phyloP scores from a whole-genome alignment of 1,284 basidiomycete genomes.

The Cystobasidium sp. region DNA sequence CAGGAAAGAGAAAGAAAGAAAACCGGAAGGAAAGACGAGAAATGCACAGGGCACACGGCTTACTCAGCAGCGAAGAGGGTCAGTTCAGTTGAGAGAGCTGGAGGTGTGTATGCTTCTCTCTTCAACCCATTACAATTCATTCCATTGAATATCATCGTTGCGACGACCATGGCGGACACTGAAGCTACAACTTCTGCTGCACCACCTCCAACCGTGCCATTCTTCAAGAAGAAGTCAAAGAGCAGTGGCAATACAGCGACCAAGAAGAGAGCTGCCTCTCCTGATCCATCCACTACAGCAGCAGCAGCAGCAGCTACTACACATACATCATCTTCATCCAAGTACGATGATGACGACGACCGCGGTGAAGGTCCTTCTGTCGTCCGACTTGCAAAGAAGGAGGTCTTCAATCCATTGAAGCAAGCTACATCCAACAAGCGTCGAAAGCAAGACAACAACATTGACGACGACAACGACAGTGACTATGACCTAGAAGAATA shows the following conservation, averaged over 20 bases:
- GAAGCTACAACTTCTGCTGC: constrained; percentile 5
- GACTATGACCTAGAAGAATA: constrained; percentile 30
- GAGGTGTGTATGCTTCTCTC: not conserved
- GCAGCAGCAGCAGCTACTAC: constrained; percentile 2
- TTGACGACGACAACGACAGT: constrained; percentile 20
- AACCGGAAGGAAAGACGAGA: not conserved
- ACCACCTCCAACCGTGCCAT: constrained; percentile 31
- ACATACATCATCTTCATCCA: not conserved
- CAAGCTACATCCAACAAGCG: constrained; percentile 37
- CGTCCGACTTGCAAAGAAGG: constrained; percentile 20
- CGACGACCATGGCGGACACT: constrained; percentile 10
- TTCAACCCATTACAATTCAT: not conserved
- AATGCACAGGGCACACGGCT: not conserved
- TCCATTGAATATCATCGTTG: not conserved
- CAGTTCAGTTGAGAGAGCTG: not conserved
- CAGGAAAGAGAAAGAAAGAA: not conserved
- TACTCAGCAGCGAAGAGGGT: not conserved
- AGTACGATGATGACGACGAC: constrained; percentile 10
- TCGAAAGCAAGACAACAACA: constrained; percentile 23
- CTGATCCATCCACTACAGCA: not conserved
- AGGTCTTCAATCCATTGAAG: constrained; percentile 38
- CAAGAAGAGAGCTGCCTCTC: constrained; percentile 38
- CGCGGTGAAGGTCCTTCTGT: constrained; percentile 38
- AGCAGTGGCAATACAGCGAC: constrained; percentile 32
- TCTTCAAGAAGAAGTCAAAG: constrained; percentile 45